Conservation (phyloP, 306 rosid genomes). For the Cicer arietinum region DNA sequence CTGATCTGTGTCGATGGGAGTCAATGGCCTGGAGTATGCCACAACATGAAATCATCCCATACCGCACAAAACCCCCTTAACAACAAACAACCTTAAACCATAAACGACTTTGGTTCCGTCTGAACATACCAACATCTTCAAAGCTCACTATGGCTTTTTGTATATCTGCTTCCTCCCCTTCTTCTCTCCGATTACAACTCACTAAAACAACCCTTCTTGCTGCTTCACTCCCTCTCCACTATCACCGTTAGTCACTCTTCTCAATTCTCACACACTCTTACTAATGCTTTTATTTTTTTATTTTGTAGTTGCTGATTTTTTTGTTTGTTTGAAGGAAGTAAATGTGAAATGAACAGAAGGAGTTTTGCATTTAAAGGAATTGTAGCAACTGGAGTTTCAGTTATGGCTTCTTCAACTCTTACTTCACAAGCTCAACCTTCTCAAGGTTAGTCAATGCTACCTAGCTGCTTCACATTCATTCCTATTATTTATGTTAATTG, state of each 20-base stretch:
- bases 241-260: conserved; percentile 52
- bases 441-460: conserved; percentile 55
- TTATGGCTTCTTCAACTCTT: conserved; percentile 60
- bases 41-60: conserved; percentile 46
- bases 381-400: conserved; percentile 76
- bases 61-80: conserved; percentile 50
- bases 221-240: conserved; percentile 54
- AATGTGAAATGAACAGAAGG: conserved; percentile 71
- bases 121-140: background rate
- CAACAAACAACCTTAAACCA: background rate
- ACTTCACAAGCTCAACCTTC: conserved; percentile 51
- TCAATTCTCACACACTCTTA: background rate
- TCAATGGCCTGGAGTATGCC: conserved; percentile 58
- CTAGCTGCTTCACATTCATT: background rate
- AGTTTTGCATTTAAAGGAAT: conserved; percentile 69
- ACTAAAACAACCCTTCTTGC: conserved; percentile 47
- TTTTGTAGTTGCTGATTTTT: conserved; percentile 9
- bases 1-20: background rate
- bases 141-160: conserved; percentile 63
- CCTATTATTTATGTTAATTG: background rate
- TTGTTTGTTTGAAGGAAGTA: conserved; percentile 68
- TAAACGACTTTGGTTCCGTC: background rate
- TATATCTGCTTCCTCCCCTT: conserved; percentile 44
- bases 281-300: background rate
- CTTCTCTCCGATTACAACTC: conserved; percentile 58